These are phyloP conservation scores for Rhynchosporium agropyri DNA, from an alignment of 2,329 filamentous ascomycete genomes.

Conservation along the genomic window DNA sequence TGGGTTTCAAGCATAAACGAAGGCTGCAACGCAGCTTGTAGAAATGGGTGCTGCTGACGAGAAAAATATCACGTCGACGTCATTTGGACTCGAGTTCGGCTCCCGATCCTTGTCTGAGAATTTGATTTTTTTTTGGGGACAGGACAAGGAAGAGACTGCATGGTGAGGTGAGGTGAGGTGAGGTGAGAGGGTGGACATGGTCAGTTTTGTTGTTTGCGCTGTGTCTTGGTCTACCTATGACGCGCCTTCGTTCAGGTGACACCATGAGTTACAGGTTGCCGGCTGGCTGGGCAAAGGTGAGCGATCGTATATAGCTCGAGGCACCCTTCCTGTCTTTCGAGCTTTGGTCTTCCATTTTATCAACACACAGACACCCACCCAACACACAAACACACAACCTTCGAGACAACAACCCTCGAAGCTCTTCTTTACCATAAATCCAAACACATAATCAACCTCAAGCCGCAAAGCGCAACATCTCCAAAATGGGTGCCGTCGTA, in stretches of 20 bases:
- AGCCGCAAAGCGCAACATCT: conserved; percentile 28
- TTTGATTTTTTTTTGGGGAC: conserved; percentile 6
- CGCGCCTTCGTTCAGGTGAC: conserved; percentile 13
- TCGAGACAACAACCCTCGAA: conserved; percentile 24
- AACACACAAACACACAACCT: conserved; percentile 19
- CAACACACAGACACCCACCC: conserved; percentile 15
- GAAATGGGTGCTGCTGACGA: conserved; percentile 4
- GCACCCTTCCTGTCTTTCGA: background rate
- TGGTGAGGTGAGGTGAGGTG: no score
- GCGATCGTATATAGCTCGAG: conserved; percentile 14
- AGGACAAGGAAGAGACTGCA: background rate
- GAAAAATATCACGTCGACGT: conserved; percentile 13
- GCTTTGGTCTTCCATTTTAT: background rate
- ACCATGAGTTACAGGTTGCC: conserved; percentile 10
- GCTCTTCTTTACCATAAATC: conserved; percentile 15
- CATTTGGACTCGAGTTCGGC: background rate
- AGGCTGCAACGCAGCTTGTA: background rate
- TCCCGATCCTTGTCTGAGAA: background rate
- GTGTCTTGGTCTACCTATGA: conserved; percentile 7
- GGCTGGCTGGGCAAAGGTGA: conserved; percentile 6
- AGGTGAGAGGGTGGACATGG: no score
- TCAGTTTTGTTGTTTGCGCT: background rate
- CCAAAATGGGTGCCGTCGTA: conserved; percentile 44
- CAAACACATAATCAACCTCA: conserved; percentile 24
- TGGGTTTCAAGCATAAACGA: conserved; percentile 6